Percentiles rank a stretch among this genome's conserved stretches.
Evolutionary conservation across 2,329 filamentous ascomycete genomes (phyloP).

Genomic region (Exophiala mesophila): DNA sequence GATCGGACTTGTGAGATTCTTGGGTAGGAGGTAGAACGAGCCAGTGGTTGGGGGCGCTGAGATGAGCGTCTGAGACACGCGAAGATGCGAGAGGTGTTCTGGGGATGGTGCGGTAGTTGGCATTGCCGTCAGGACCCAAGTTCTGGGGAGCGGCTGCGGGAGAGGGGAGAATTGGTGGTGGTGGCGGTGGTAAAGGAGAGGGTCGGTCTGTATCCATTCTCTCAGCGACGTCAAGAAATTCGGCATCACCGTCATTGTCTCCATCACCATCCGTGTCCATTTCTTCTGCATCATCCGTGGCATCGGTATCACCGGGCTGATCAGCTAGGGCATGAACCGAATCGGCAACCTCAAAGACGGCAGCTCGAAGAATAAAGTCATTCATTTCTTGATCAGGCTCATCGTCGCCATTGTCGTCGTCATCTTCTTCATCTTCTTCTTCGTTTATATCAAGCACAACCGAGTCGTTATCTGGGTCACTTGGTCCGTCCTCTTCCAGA

Average conservation of each 20-base stretch:
- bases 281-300: conserved; percentile 41
- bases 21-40: conserved; percentile 21
- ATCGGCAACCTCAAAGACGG: conserved; percentile 18
- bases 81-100: conserved; percentile 63
- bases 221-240: conserved; percentile 69
- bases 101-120: conserved; percentile 65
- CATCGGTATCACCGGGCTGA: conserved; percentile 26
- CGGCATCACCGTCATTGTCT: conserved; percentile 49
- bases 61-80: conserved; percentile 37
- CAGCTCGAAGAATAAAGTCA: conserved; percentile 18
- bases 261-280: conserved; percentile 40
- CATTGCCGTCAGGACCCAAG: conserved; percentile 22
- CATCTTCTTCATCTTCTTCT: conserved; percentile 28
- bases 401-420: conserved; percentile 26
- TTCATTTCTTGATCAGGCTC: conserved; percentile 21
- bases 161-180: conserved; percentile 31
- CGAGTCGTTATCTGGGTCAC: conserved; percentile 40
- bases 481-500: conserved; percentile 31
- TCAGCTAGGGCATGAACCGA: conserved; percentile 11
- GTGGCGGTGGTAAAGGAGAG: conserved; percentile 60
- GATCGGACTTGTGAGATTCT: conserved; percentile 60
- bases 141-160: conserved; percentile 20
- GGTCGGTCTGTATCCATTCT: conserved; percentile 73
- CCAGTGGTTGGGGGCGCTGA: conserved; percentile 25
- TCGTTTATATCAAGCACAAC: conserved; percentile 44